Evolutionary conservation across 202 grass and related monocot species (phyloP).

Genomic region (Digitaria exilis): DNA sequence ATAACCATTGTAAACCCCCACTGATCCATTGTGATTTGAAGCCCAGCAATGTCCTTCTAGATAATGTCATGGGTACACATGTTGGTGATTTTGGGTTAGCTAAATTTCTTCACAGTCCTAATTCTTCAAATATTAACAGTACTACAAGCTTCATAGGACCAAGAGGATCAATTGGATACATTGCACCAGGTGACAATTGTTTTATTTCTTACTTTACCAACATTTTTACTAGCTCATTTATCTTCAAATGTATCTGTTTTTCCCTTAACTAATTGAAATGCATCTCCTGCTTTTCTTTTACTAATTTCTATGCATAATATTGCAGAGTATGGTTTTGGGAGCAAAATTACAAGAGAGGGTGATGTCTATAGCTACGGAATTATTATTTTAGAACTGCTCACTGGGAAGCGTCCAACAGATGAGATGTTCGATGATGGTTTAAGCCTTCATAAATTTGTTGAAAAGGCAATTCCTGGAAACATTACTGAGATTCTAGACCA

Average conservation of each 20-base stretch:
- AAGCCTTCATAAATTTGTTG: slow-evolving; percentile 41
- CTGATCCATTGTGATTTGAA: slow-evolving; percentile 61
- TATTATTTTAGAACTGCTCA: slow-evolving; percentile 46
- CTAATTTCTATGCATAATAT: no score
- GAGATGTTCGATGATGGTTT: slow-evolving; percentile 35
- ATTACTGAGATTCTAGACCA: slow-evolving; percentile 35
- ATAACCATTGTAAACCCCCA: slow-evolving; percentile 32
- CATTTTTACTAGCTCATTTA: no score
- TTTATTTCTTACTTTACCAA: no score
- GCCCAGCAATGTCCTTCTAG: slow-evolving; percentile 59
- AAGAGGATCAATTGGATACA: slow-evolving; percentile 58
- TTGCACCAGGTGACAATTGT: slow-evolving; percentile 26
- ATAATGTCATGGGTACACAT: slow-evolving; percentile 41
- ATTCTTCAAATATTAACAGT: not conserved
- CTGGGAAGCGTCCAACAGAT: slow-evolving; percentile 43
- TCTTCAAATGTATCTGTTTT: no score
- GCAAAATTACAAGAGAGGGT: slow-evolving; percentile 28
- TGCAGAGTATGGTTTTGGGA: slow-evolving; percentile 55
- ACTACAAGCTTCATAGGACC: slow-evolving; percentile 40
- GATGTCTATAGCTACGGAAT: slow-evolving; percentile 54
- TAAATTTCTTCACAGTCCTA: slow-evolving; percentile 24
- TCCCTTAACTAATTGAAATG: no score
- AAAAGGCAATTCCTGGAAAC: slow-evolving; percentile 16
- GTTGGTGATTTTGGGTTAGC: slow-evolving; percentile 53
- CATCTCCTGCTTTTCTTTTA: no score